Base-by-base conservation (phyloP, 73 alveolate genomes). In the Paramecium sonneborni region DNA sequence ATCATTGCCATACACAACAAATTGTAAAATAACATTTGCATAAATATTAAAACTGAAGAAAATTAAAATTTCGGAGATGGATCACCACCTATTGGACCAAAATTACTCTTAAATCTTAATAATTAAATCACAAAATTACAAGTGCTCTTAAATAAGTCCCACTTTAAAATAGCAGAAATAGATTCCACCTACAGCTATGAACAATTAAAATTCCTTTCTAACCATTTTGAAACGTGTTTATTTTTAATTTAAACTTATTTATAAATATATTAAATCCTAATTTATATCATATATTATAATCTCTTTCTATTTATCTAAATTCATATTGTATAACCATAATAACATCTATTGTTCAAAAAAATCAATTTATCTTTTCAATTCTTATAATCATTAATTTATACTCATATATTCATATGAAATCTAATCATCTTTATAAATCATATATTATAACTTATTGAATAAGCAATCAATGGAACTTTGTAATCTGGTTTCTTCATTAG, bases 41-140 rank as follows among this genome's bases (percentile, higher is more conserved):
- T 20, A 43, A 88, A 26, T 5, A 70, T 56, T 18, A 70, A 26
- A 1, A 67, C 23, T 12, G 74, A 88, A 0, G 94, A 41, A 43
- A 32, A 82, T 41, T 82, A 76, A 34, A 88, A 88, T 41, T 88
- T 70, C 10, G 86, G 76, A 6, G 85, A 62, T 88, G 79, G 79
- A 41, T 46, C 38, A 52, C 70, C n/a, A 56, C 70, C 90, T 38
- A 26, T 18, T 9, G 94, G 15, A 23, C 91, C 91, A 28, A 56
- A 70, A 30, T 88, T 82, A n/a, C 20, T 67, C 55, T 88, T 88
- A 34, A 70, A 88, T 23, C 94, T 88, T 18, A 30, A 44, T 5
- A 21, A 68, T 37, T 38, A 87, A 30, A 21, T 7, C 32, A 67
- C 14, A 18, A 5, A 28, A 6, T 15, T 57, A 76, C 93, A 58